Percentiles rank a stretch among this genome's conserved stretches.
phyloP scores from a whole-genome alignment of 192 early-diverging fungal species.

The Coemansia sp. region DNA sequence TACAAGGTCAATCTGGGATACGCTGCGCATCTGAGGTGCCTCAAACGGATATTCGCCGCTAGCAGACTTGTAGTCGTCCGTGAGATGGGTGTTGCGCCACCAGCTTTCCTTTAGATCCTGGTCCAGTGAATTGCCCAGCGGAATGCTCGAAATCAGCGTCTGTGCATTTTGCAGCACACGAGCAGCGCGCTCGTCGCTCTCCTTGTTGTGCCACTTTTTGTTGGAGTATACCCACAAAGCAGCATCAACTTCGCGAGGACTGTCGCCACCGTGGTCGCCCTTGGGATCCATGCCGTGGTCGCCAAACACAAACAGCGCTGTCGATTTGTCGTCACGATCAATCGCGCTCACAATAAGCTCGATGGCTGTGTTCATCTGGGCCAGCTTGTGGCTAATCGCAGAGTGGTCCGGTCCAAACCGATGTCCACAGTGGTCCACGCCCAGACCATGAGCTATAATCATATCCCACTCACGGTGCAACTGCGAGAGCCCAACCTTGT shows the following conservation, averaged over 20 bases:
- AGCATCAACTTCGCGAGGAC: slow-evolving; percentile 82
- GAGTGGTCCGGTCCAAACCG: slow-evolving; percentile 83
- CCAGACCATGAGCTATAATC: slow-evolving; percentile 88
- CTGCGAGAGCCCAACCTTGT: slow-evolving; percentile 14
- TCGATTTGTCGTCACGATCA: slow-evolving; percentile 61
- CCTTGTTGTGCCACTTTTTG: slow-evolving; percentile 37
- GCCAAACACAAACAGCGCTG: slow-evolving; percentile 85
- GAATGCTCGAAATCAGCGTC: slow-evolving; percentile 1
- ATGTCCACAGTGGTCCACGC: slow-evolving; percentile 97
- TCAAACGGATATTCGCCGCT: slow-evolving; percentile 9
- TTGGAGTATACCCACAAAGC: slow-evolving; percentile 79
- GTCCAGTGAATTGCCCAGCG: slow-evolving; percentile 49
- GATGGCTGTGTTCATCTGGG: slow-evolving; percentile 81
- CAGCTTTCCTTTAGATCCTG: slow-evolving; percentile 38
- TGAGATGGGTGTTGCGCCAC: slow-evolving; percentile 38
- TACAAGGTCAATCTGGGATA: slow-evolving; percentile 90
- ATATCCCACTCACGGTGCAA: slow-evolving; percentile 66
- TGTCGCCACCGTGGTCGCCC: slow-evolving; percentile 98
- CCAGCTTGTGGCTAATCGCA: slow-evolving; percentile 82
- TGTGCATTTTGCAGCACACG: slow-evolving; percentile 17
- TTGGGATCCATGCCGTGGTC: slow-evolving; percentile 97
- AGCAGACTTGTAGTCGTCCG: slow-evolving; percentile 26
- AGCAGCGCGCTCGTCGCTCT: slow-evolving; percentile 32
- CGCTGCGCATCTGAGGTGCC: slow-evolving; percentile 55
- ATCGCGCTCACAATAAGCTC: slow-evolving; percentile 61